A percentile compares a stretch with the other conserved stretches of the same genome.
These are phyloP conservation scores for Chiua virens DNA, from an alignment of 768 basidiomycete species.

Conservation along the genomic window DNA sequence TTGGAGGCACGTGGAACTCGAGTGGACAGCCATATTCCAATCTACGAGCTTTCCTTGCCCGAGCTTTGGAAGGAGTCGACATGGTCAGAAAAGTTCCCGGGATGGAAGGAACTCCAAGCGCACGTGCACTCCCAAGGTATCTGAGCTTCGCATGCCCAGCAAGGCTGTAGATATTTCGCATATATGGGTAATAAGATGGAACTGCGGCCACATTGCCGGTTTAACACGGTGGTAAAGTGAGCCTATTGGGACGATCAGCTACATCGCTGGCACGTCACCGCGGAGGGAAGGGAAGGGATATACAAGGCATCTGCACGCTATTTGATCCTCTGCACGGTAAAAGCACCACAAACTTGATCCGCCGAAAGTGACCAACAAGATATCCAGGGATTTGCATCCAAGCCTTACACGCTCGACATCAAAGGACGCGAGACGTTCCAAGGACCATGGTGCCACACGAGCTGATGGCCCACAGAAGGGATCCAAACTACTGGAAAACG, in stretches of 20 bases:
- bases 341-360: not conserved
- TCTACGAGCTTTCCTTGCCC: conserved; percentile 8
- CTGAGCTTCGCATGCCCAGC: no score
- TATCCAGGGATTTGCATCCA: conserved; percentile 3
- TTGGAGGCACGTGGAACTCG: conserved; percentile 16
- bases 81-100: no score
- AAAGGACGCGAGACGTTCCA: conserved; percentile 11
- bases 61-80: conserved; percentile 15
- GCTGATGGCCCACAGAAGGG: conserved; percentile 11
- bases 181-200: conserved; percentile 11
- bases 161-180: not conserved
- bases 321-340: conserved; percentile 11
- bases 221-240: conserved; percentile 10
- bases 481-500: conserved; percentile 7
- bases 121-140: not conserved
- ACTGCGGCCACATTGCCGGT: conserved; percentile 9
- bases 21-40: conserved; percentile 5
- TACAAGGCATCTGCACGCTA: conserved; percentile 5
- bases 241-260: conserved; percentile 13
- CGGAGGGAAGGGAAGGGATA: conserved; percentile 1
- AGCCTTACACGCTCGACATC: conserved; percentile 12
- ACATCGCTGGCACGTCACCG: conserved; percentile 11
- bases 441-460: conserved; percentile 8
- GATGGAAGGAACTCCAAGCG: conserved; percentile 10
- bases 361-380: not conserved